Evolutionary conservation across 352 stramenopile genomes (phyloP).

Genomic region (Globisporangium megalacanthum): DNA sequence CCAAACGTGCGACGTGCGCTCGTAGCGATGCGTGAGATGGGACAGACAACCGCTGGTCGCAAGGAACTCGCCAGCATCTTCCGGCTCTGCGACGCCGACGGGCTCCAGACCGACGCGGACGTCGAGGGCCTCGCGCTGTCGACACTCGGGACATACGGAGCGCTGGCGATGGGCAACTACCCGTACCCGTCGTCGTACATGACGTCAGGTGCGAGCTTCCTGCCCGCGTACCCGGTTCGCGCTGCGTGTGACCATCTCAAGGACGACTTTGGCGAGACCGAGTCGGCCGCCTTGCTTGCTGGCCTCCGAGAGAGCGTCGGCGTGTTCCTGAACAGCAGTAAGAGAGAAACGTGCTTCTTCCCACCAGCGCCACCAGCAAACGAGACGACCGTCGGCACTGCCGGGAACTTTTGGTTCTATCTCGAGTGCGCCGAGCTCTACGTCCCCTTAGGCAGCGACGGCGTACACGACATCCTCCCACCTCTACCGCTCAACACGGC

Average conservation of each 20-base stretch:
- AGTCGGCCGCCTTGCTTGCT: constrained; percentile 34
- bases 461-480: constrained; percentile 88
- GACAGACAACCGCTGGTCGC: constrained; percentile 37
- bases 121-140: constrained; percentile 47
- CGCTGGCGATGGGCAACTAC: constrained; percentile 95
- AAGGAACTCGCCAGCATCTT: constrained; percentile 33
- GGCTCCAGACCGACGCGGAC: constrained; percentile 37
- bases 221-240: constrained; percentile 89
- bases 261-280: constrained; percentile 27
- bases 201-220: constrained; percentile 72
- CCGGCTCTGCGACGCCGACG: constrained; percentile 43
- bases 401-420: constrained; percentile 77
- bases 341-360: constrained; percentile 47
- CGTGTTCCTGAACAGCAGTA: constrained; percentile 78
- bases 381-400: constrained; percentile 16
- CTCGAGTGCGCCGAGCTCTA: constrained; percentile 78
- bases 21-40: constrained; percentile 51
- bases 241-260: constrained; percentile 74
- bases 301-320: constrained; percentile 51
- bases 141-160: constrained; percentile 77
- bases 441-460: constrained; percentile 54
- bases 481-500: constrained; percentile 54
- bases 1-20: constrained; percentile 72
- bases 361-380: constrained; percentile 45
- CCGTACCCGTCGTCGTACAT: constrained; percentile 96